Conservation (phyloP, 2,329 filamentous ascomycete species). For the Penicillium aurantiogriseum region DNA sequence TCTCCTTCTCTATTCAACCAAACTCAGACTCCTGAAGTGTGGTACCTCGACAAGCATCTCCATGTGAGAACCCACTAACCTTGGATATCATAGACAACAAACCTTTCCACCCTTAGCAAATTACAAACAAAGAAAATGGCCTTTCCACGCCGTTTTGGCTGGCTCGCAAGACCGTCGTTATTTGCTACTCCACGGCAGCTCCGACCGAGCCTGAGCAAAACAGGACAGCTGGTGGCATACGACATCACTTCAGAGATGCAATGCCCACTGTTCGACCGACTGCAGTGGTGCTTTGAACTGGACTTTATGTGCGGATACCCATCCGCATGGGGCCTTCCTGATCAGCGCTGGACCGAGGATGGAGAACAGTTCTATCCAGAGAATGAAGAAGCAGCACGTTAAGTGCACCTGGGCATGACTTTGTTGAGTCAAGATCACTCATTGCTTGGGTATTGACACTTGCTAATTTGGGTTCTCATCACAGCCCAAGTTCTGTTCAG, state of each 20-base stretch:
- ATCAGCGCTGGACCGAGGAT: neutral
- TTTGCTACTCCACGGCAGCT: neutral
- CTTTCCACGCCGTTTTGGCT: neutral
- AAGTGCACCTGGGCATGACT: neutral
- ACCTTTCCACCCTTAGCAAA: rapidly evolving
- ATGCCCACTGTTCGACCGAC: neutral
- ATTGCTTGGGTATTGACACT: neutral
- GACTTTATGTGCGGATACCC: neutral
- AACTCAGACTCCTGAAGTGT: neutral
- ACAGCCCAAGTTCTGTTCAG: neutral
- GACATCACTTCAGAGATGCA: neutral
- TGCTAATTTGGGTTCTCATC: neutral
- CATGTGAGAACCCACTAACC: neutral
- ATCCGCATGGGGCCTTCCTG: neutral
- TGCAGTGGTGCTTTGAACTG: neutral
- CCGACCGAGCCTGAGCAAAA: neutral
- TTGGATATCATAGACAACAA: neutral
- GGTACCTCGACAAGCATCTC: neutral
- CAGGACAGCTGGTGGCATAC: neutral
- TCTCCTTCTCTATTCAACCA: neutral
- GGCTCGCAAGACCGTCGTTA: neutral
- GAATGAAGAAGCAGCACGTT: neutral
- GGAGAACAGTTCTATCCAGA: neutral
- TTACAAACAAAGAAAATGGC: neutral
- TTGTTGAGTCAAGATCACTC: no score